Percentiles rank a stretch among this genome's conserved stretches.
phyloP scores from a whole-genome alignment of 441 rosid genomes.

The Pelargonium myrrhifolium region DNA sequence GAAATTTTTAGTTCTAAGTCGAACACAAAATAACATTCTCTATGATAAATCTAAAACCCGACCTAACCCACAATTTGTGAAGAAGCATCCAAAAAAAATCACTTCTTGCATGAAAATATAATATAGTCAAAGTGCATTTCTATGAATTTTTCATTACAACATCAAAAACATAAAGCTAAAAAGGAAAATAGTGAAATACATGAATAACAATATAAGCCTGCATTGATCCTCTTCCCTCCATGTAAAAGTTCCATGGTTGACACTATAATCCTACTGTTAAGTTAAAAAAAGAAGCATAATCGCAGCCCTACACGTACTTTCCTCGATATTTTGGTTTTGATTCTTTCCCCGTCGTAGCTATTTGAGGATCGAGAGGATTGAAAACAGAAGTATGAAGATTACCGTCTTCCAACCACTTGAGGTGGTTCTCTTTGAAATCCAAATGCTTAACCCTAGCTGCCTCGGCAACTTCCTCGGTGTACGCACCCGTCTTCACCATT shows the following conservation, averaged over 20 bases:
- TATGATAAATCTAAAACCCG: too few species aligned
- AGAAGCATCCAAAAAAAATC: too few species aligned
- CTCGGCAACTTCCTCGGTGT: conserved; percentile 49
- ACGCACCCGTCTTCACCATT: conserved; percentile 67
- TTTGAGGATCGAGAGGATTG: conserved; percentile 42
- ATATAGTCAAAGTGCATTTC: neutral
- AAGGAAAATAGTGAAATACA: neutral
- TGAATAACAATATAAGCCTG: neutral
- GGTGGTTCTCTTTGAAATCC: conserved; percentile 81
- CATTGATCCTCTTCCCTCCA: conserved; percentile 2
- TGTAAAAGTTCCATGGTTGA: neutral
- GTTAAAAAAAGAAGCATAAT: neutral
- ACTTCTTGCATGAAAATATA: too few species aligned
- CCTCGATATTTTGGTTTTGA: conserved; percentile 79
- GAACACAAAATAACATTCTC: too few species aligned
- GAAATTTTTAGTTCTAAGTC: too few species aligned
- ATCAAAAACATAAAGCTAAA: neutral
- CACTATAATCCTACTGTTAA: neutral
- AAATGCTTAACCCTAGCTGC: conserved; percentile 62
- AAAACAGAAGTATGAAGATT: conserved; percentile 83
- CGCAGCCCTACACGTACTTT: conserved; percentile 48
- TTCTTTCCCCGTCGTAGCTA: conserved; percentile 37
- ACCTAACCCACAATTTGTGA: too few species aligned
- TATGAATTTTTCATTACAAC: neutral
- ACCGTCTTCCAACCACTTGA: conserved; percentile 88